phyloP scores from a whole-genome alignment of 2,329 filamentous ascomycete species.

The Rutstroemia sp. region DNA sequence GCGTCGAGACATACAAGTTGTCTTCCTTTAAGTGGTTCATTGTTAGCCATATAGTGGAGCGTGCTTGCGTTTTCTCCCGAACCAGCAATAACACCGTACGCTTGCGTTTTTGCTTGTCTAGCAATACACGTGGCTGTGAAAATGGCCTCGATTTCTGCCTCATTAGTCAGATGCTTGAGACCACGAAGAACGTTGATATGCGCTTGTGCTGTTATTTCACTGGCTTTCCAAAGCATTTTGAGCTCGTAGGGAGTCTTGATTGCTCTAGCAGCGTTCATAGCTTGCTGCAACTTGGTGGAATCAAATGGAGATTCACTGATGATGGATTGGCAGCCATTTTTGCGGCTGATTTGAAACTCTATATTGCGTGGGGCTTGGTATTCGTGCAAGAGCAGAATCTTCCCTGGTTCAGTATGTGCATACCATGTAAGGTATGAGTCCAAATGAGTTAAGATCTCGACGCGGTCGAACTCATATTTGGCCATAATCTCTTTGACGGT shows the following conservation, averaged over 20 bases:
- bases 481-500: conserved; percentile 52
- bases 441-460: conserved; percentile 42
- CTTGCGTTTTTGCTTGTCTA: conserved; percentile 66
- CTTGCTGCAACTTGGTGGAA: conserved; percentile 48
- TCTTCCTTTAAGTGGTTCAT: conserved; percentile 60
- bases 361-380: conserved; percentile 31
- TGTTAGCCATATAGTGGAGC: conserved; percentile 79
- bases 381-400: conserved; percentile 39
- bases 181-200: conserved; percentile 65
- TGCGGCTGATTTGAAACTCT: not conserved
- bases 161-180: conserved; percentile 59
- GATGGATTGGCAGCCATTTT: conserved; percentile 2
- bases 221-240: conserved; percentile 71
- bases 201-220: conserved; percentile 68
- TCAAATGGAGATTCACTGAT: conserved; percentile 35
- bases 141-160: conserved; percentile 75
- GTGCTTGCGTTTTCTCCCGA: conserved; percentile 76
- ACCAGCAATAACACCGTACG: conserved; percentile 85
- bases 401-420: conserved; percentile 29
- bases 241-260: conserved; percentile 85
- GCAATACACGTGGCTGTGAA: conserved; percentile 69
- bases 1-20: conserved; percentile 81
- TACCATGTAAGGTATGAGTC: conserved; percentile 44
- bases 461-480: conserved; percentile 63
- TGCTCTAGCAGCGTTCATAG: conserved; percentile 74